Base-by-base conservation (phyloP, 768 basidiomycete genomes). In the Mycena vulgaris region DNA sequence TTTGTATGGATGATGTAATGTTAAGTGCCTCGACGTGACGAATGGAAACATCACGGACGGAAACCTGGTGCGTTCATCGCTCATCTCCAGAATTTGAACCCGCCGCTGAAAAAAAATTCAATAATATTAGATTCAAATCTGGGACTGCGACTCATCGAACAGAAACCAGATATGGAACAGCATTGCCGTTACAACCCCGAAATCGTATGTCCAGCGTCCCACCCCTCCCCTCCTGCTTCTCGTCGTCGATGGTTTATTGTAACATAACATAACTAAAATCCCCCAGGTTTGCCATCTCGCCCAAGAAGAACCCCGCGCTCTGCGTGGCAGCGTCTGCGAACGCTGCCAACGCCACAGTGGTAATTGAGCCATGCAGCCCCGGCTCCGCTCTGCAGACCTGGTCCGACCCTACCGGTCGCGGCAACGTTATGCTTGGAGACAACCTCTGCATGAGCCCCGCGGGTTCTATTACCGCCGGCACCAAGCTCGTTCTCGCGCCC, bases 271-370 rank as follows among this genome's bases (percentile, higher is more conserved):
- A 58, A 58, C 39, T 58, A 42, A 58, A 58, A 42, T 39, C 39
- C 37, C 57, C 33, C 48, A 63, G 49, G 37, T 63, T 63, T n/a
- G 21, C 21, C 37, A 45, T 63, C 37, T 31, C 62, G 49, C 11
- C 31, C 51, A 42, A 53, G 51, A 37, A 51, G 49, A 35, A 63
- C 51, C 62, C 49, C 51, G 19, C 62, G 49, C 35, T 53, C 39
- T 71, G 70, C 65, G 60, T 71, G 31, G 37, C 70, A 3, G 70
- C 52, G 16, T 55, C 70, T 23, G 39, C 52, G n/a, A 48, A 25
- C 11, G 45, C 55, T 21, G 52, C 30, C 60, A 51, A 28, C 9
- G 49, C 53, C 13, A n/a, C 64, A 4, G 55, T 71, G 35, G 47
- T 71, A 25, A 57, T 71, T 40, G 59, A 47, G 13, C 33, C 33